Evolutionary conservation across 352 stramenopile species (phyloP), one percentile per base, ranked within the genome.

Genomic region (Pythium pyrilobum): DNA sequence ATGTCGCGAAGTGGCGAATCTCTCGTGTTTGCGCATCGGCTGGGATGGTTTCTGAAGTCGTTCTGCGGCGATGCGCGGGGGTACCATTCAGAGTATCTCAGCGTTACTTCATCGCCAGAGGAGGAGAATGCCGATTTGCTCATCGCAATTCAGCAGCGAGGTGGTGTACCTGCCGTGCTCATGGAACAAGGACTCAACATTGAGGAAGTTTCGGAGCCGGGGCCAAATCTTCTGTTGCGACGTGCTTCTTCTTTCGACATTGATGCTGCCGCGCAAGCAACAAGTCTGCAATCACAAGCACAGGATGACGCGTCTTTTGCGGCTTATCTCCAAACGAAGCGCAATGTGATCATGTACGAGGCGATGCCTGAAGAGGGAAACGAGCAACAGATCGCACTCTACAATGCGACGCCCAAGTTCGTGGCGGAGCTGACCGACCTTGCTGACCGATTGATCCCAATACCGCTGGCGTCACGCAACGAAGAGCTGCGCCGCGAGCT

Each of bases 41-140:
- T 93, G 10, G 72, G 80, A 43, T 96, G 87, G 87, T 94, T 95
- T 34, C 61, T 96, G 32, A 69, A 81, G n/a, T 89, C 85, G n/a
- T 95, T 91, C 52, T 91, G 82, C 44, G 62, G 80, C 40, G 67
- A 81, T 52, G 80, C 71, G 4, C 70, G 54, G 21, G 67, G 70
- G 21, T 89, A 92, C 63, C 57, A 85, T 38, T 87, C 72, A 6
- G 85, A 95, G 55, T 89, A 84, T 47, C 66, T 93, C 23, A 91
- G 80, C 49, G 77, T 85, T 10, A 81, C 64, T 18, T 65, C 72
- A 8, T 71, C 74, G 4, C 64, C 64, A 1, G 72, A 84, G 32
- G 67, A 86, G 40, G 80, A 89, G 45, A 82, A 86, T 40, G 69
- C 69, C 3, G 71, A 87, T 37, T 32, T 93, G 29, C 52, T 93